Evolutionary conservation across 1,139 yeast genomes (phyloP), one percentile per base, ranked within the genome.

Genomic region (Diutina neorugosa): DNA sequence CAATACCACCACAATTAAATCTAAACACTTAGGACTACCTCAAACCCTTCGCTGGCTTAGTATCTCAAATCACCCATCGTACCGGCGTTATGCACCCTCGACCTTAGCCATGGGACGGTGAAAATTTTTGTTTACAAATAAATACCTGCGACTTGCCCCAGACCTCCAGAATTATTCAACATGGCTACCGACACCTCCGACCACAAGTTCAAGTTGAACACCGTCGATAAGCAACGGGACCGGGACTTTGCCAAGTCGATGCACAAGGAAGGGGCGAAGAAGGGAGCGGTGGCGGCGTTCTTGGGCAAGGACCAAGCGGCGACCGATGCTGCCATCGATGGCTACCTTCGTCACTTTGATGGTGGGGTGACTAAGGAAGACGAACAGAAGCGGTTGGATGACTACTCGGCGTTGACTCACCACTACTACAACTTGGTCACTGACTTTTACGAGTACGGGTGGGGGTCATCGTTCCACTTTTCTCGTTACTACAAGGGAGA

Each of bases 391-490:
- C 82, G 98, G 70, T 74, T 88, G 58, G 78, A 77, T 51, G 96
- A 88, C 69, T 93, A 93, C 74, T 86, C 96, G 55, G 83, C 86
- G 62, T 80, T 90, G 63, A 93, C 98, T 55, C 93, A 88, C 69
- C 96, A 94, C 66, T 93, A 90, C 78, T 93, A 93, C 76, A 93
- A 93, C 74, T 82, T 93, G 67, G 98, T 89, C 54, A 91, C 98
- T 44, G 98, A 93, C 70, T 82, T 66, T 62, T 93, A 93, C 76
- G 98, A 93, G 74, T 93, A 93, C 70, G 98, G 98, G 51, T 93
- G 98, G 98, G 98, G 98, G 58, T 80, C 96, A 23, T 88, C 96
- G n/a, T 93, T 93, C 88, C 98, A 93, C 70, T 93, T 93, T 69
- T 88, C 96, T 50, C 82, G 96, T 63, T 93, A 85, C 75, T 91